Percentiles rank a stretch among this genome's conserved stretches.
Evolutionary conservation across 2,329 filamentous ascomycete species (phyloP).

Genomic region (Lecanicillium sp.): DNA sequence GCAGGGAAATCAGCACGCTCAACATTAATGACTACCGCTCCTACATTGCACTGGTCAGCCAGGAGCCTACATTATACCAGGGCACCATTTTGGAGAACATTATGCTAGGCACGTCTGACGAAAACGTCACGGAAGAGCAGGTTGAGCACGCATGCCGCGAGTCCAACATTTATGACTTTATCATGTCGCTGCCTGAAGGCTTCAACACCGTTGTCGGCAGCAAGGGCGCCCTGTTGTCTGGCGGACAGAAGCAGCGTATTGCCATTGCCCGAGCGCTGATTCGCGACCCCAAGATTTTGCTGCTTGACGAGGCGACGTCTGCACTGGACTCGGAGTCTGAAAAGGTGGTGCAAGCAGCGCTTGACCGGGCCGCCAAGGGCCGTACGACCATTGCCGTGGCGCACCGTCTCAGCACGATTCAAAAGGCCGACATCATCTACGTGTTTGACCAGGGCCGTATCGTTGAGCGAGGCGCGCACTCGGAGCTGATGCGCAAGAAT

Average conservation of each 20-base stretch:
- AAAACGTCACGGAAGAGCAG: conserved; percentile 61
- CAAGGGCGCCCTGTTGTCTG: conserved; percentile 77
- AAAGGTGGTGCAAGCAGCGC: conserved; percentile 70
- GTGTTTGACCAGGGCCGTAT: conserved; percentile 89
- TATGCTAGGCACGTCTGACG: conserved; percentile 61
- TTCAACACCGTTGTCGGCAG: conserved; percentile 80
- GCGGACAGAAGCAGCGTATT: conserved; percentile 91
- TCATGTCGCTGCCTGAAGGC: conserved; percentile 75
- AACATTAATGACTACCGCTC: conserved; percentile 83
- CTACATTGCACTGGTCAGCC: conserved; percentile 78
- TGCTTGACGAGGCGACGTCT: conserved; percentile 74
- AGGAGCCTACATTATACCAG: conserved; percentile 92
- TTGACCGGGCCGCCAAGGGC: conserved; percentile 75
- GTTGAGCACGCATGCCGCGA: conserved; percentile 77
- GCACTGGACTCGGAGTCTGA: conserved; percentile 71
- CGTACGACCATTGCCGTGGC: conserved; percentile 92
- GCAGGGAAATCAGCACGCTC: conserved; percentile 68
- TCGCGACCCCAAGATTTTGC: conserved; percentile 79
- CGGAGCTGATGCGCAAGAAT: conserved; percentile 59
- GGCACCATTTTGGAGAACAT: conserved; percentile 90
- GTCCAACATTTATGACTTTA: conserved; percentile 89
- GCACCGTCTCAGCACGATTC: conserved; percentile 84
- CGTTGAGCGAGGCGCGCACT: conserved; percentile 76
- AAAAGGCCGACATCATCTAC: conserved; percentile 90
- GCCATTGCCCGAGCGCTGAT: conserved; percentile 88